Evolutionary conservation across 2,329 filamentous ascomycete species (phyloP).

Genomic region (Fusarium dlaminii): DNA sequence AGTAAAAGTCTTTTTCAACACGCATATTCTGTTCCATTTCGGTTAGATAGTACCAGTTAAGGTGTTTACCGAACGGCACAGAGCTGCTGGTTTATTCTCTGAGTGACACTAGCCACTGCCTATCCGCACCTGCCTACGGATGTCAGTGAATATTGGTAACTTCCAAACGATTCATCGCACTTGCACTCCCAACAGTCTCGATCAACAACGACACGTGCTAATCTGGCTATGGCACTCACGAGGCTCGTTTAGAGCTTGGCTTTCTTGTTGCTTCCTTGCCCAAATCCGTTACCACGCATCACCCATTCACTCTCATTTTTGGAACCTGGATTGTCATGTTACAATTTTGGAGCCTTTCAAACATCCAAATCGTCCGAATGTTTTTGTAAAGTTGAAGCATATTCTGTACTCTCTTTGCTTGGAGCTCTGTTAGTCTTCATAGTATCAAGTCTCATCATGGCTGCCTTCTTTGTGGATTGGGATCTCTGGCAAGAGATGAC

Average conservation of each 20-base stretch:
- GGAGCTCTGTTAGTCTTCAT: neutral
- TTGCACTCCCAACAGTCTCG: neutral
- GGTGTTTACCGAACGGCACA: neutral
- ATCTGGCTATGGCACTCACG: neutral
- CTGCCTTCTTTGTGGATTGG: slow-evolving; percentile 74
- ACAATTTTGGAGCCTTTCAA: slow-evolving; percentile 31
- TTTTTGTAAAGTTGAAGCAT: slow-evolving; percentile 19
- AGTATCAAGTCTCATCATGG: slow-evolving; percentile 39
- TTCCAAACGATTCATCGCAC: neutral
- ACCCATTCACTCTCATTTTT: slow-evolving; percentile 27
- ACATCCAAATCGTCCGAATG: neutral
- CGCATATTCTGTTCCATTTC: neutral
- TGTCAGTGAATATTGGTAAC: neutral
- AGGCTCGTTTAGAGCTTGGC: neutral
- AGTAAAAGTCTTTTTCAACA: neutral
- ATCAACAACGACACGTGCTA: neutral
- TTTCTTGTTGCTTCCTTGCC: neutral
- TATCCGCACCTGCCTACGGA: slow-evolving; percentile 13
- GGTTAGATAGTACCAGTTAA: neutral
- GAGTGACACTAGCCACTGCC: slow-evolving; percentile 7
- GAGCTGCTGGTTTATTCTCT: neutral
- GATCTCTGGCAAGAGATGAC: slow-evolving; percentile 89
- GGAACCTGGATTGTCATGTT: slow-evolving; percentile 26
- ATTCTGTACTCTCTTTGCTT: neutral
- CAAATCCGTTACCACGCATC: slow-evolving; percentile 6